Evolutionary conservation across 1,284 basidiomycete species (phyloP).

Genomic region (Apiotrichum veenhuisii): DNA sequence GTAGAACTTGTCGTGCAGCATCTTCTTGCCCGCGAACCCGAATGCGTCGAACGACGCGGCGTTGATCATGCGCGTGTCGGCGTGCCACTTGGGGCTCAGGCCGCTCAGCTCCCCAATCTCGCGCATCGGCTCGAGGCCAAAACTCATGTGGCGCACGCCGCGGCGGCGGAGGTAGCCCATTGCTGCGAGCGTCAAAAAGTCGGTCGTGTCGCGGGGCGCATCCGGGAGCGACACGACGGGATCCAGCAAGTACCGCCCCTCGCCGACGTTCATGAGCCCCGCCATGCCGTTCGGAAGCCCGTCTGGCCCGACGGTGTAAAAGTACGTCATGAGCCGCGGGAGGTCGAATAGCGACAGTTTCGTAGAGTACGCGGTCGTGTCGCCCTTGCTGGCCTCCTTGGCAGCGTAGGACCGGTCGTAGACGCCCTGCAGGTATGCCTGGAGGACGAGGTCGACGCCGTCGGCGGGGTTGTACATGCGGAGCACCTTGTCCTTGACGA

Average conservation of each 20-base stretch:
- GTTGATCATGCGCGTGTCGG: constrained; percentile 10
- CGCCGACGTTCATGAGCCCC: constrained; percentile 8
- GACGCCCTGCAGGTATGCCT: constrained; percentile 11
- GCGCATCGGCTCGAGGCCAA: constrained; percentile 14
- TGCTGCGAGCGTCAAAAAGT: constrained; percentile 13
- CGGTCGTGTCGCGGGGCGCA: constrained; percentile 11
- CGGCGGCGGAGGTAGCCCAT: constrained; percentile 13
- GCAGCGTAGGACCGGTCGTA: constrained; percentile 12
- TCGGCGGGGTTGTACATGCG: constrained; percentile 10
- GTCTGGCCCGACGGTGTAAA: constrained; percentile 7
- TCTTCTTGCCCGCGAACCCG: constrained; percentile 17
- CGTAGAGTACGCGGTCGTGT: constrained; percentile 13
- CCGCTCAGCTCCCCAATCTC: neutral
- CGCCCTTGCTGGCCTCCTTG: constrained; percentile 12
- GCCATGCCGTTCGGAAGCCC: constrained; percentile 9
- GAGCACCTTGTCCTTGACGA: constrained; percentile 7
- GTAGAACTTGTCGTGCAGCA: constrained; percentile 20
- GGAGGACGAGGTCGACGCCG: constrained; percentile 5
- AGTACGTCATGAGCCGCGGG: constrained; percentile 10
- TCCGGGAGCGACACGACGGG: constrained; percentile 9
- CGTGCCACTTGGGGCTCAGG: constrained; percentile 1
- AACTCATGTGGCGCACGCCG: constrained; percentile 10
- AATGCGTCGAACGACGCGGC: constrained; percentile 13
- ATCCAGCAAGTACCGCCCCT: constrained; percentile 12
- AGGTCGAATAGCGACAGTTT: constrained; percentile 18